phyloP scores from a whole-genome alignment of 371 early-diverging fungal species.

The Sporodiniella umbellata region DNA sequence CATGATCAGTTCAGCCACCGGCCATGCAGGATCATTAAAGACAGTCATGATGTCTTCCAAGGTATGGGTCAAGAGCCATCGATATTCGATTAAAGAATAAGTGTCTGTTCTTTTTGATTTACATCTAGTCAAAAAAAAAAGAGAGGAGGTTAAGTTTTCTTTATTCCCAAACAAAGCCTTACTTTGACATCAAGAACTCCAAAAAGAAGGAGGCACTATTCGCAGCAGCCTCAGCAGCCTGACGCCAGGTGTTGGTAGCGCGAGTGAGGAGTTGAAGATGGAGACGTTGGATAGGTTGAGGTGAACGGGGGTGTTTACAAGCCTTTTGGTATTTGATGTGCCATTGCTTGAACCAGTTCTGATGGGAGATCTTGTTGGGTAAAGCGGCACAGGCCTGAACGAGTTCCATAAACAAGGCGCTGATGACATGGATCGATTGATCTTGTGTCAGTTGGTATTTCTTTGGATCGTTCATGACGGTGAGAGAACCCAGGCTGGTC shows the following conservation, averaged over 20 bases:
- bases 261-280: conserved; percentile 15
- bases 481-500: conserved; percentile 63
- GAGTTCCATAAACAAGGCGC: conserved; percentile 79
- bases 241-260: conserved; percentile 28
- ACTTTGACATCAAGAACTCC: conserved; percentile 63
- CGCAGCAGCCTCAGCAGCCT: conserved; percentile 53
- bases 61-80: conserved; percentile 64
- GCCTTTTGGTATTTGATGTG: conserved; percentile 26
- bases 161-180: conserved; percentile 1
- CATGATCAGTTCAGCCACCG: conserved; percentile 74
- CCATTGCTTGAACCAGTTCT: conserved; percentile 34
- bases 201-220: conserved; percentile 61
- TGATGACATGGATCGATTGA: conserved; percentile 68
- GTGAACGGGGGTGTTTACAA: conserved; percentile 21
- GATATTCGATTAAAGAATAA: conserved; percentile 69
- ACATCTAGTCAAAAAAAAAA: conserved; percentile 34
- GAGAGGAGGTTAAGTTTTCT: neutral
- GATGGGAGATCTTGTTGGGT: conserved; percentile 18
- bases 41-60: conserved; percentile 72
- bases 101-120: conserved; percentile 46
- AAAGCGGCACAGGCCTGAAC: conserved; percentile 66
- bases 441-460: conserved; percentile 64
- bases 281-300: conserved; percentile 17
- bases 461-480: conserved; percentile 48
- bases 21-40: conserved; percentile 89